Evolutionary conservation across 2,329 filamentous ascomycete genomes (phyloP).

Genomic region (Arthrinium puccinioides): DNA sequence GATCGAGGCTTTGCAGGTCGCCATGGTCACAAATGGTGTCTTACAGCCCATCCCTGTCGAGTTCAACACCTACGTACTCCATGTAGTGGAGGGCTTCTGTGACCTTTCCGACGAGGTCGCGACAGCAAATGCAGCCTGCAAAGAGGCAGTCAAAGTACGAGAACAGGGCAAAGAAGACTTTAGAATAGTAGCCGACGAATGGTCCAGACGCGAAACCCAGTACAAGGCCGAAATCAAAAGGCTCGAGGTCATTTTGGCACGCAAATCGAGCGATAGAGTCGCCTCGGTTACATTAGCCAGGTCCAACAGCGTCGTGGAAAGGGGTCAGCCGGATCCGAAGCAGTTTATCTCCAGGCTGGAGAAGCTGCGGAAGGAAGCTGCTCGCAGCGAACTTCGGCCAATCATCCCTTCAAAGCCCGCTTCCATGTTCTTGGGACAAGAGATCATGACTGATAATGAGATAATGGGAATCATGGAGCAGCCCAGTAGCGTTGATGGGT

Average conservation of each 20-base stretch:
- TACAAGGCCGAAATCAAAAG: slow-evolving; percentile 32
- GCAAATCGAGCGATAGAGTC: slow-evolving; percentile 28
- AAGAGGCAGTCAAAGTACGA: slow-evolving; percentile 20
- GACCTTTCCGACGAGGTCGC: slow-evolving; percentile 20
- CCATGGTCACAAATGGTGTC: slow-evolving; percentile 29
- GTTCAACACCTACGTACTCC: slow-evolving; percentile 35
- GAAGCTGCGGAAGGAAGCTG: slow-evolving; percentile 10
- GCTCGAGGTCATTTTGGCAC: slow-evolving; percentile 28
- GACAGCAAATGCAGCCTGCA: slow-evolving; percentile 15
- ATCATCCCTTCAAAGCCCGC: neutral
- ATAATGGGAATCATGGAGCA: slow-evolving; percentile 1
- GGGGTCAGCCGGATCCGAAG: slow-evolving; percentile 21
- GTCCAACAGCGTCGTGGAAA: slow-evolving; percentile 32
- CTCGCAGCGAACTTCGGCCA: neutral
- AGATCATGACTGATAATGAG: neutral
- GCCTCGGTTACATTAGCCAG: slow-evolving; percentile 37
- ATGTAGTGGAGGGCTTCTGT: slow-evolving; percentile 30
- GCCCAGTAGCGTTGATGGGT: neutral
- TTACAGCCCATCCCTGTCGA: slow-evolving; percentile 28
- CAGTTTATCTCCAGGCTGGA: slow-evolving; percentile 19
- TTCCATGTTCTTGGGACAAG: slow-evolving; percentile 2
- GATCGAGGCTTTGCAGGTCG: slow-evolving; percentile 33
- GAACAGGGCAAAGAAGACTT: slow-evolving; percentile 27
- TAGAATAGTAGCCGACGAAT: slow-evolving; percentile 27
- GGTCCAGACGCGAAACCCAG: slow-evolving; percentile 27